A percentile compares a stretch with the other conserved stretches of the same genome.
Evolutionary conservation across 1,284 basidiomycete species (phyloP).

Genomic region (Ustilago curta): DNA sequence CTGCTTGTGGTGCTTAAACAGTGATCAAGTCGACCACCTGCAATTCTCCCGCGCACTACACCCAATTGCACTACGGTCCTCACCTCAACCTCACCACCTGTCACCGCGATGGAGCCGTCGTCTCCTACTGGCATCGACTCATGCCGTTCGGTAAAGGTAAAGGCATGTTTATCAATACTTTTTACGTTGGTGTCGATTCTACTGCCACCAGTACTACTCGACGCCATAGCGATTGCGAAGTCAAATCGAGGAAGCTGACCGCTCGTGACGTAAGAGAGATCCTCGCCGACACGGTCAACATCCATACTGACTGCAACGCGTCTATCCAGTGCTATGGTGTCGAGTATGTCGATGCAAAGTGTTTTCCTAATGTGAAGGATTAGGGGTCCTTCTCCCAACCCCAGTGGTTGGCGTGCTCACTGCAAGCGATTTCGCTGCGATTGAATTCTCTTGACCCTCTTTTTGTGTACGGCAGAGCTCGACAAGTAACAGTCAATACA

Average conservation of each 20-base stretch:
- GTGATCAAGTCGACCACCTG: slow-evolving; percentile 11
- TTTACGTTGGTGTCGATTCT: slow-evolving; percentile 2
- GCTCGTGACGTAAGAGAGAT: slow-evolving; percentile 10
- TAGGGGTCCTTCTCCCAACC: too few relatives aligned
- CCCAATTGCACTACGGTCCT: not conserved
- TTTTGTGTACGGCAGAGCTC: too few relatives aligned
- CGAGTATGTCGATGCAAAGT: slow-evolving; percentile 17
- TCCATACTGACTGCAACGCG: slow-evolving; percentile 10
- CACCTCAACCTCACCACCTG: slow-evolving; percentile 1
- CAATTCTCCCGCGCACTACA: not conserved
- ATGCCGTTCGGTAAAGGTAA: not conserved
- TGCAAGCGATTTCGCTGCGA: too few relatives aligned
- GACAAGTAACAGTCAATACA: too few relatives aligned
- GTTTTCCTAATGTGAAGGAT: slow-evolving; percentile 6
- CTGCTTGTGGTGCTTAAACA: not conserved
- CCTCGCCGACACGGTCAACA: slow-evolving; percentile 9
- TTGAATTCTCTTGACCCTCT: too few relatives aligned
- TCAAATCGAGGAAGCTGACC: not conserved
- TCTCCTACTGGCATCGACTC: slow-evolving; percentile 1
- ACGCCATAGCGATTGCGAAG: too few relatives aligned
- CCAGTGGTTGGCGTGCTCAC: too few relatives aligned
- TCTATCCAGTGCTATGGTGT: slow-evolving; percentile 7
- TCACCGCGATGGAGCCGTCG: not conserved
- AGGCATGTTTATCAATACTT: slow-evolving; percentile 12
- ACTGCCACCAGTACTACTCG: not conserved